A percentile compares a stretch with the other conserved stretches of the same genome.
Evolutionary conservation across 2,329 filamentous ascomycete genomes (phyloP).

Genomic region (Dactylonectria macrodidyma): DNA sequence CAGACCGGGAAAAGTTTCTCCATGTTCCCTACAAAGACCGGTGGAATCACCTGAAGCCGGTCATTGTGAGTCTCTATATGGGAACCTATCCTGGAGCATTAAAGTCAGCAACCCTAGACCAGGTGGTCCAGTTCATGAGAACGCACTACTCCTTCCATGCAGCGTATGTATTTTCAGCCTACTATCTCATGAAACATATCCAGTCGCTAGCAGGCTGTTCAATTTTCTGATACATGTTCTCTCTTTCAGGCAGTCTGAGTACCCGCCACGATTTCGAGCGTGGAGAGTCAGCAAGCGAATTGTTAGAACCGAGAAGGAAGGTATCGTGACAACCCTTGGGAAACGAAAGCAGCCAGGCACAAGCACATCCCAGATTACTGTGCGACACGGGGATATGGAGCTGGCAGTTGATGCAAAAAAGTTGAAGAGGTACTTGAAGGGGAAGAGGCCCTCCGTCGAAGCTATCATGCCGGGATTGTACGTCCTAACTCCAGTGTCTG

Average conservation of each 20-base stretch:
- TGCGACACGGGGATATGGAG: neutral
- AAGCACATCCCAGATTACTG: slow-evolving; percentile 6
- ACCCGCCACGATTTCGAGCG: slow-evolving; percentile 6
- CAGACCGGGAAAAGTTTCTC: slow-evolving; percentile 22
- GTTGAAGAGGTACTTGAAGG: slow-evolving; percentile 15
- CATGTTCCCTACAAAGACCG: slow-evolving; percentile 39
- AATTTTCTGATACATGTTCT: neutral
- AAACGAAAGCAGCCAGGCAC: slow-evolving; percentile 11
- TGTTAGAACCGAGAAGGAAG: slow-evolving; percentile 1
- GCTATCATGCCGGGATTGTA: slow-evolving; percentile 22
- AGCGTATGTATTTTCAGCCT: slow-evolving; percentile 13
- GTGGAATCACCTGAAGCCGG: slow-evolving; percentile 39
- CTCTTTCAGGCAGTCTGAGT: slow-evolving; percentile 7
- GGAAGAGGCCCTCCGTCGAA: neutral
- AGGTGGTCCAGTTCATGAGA: slow-evolving; percentile 40
- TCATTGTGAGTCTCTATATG: slow-evolving; percentile 36
- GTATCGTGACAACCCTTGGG: neutral
- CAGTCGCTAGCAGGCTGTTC: neutral
- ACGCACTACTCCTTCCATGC: slow-evolving; percentile 36
- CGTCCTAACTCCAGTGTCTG: neutral
- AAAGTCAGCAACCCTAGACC: slow-evolving; percentile 15
- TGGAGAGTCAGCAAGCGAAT: slow-evolving; percentile 20
- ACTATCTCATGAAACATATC: too few relatives aligned
- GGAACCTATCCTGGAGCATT: slow-evolving; percentile 8
- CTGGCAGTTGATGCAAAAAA: slow-evolving; percentile 4